phyloP scores from a whole-genome alignment of 1,284 basidiomycete genomes.

The Sporisorium sorghi region DNA sequence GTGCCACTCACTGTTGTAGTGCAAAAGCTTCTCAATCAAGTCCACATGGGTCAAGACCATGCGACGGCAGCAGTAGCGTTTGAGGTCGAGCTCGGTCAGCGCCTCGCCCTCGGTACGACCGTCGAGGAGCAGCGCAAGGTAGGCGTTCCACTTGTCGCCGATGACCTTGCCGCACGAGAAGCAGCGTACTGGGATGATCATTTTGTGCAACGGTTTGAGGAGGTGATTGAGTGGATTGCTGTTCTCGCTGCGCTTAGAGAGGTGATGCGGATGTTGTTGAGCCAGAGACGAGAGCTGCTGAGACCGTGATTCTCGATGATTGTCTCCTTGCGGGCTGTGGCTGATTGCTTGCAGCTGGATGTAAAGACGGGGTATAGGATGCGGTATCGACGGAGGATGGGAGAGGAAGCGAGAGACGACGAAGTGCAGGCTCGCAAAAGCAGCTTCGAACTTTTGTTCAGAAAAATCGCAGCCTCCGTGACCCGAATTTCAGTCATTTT shows the following conservation, averaged over 20 bases:
- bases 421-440: slow-evolving; percentile 23
- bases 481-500: background rate
- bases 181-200: slow-evolving; percentile 68
- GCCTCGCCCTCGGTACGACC: slow-evolving; percentile 79
- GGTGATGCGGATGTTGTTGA: background rate
- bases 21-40: slow-evolving; percentile 92
- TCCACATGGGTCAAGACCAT: slow-evolving; percentile 99
- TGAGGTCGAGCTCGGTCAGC: slow-evolving; percentile 87
- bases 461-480: slow-evolving; percentile 22
- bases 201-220: no score
- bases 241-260: background rate
- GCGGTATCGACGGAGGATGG: background rate
- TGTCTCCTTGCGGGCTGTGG: background rate
- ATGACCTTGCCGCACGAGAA: slow-evolving; percentile 69
- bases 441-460: slow-evolving; percentile 39
- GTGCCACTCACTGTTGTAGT: slow-evolving; percentile 90
- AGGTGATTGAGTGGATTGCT: background rate
- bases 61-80: slow-evolving; percentile 93
- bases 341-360: slow-evolving; percentile 13
- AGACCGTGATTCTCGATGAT: background rate
- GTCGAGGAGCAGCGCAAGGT: slow-evolving; percentile 64
- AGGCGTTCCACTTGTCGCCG: slow-evolving; percentile 69
- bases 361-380: background rate
- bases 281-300: background rate
- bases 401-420: background rate